Percentiles rank a stretch among this genome's conserved stretches.
Evolutionary conservation across 2,329 filamentous ascomycete genomes (phyloP).

Genomic region (Cytospora piceae): DNA sequence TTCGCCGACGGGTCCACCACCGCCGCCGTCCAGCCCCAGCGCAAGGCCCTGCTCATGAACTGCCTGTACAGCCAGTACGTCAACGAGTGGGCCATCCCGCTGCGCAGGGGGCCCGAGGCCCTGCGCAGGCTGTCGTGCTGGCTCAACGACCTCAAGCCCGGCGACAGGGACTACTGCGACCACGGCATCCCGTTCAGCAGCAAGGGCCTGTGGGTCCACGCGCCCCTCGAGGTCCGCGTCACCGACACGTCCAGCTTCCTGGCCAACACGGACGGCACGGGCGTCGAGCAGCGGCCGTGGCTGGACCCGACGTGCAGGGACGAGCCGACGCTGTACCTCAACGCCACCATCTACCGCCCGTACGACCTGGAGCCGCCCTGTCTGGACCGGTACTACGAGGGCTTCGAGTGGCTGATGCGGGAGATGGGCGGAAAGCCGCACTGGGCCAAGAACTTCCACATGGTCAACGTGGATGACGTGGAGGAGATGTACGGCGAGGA

Average conservation of each 20-base stretch:
- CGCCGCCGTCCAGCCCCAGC: constrained; percentile 78
- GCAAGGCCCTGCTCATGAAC: constrained; percentile 87
- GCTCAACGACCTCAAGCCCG: constrained; percentile 67
- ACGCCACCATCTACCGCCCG: constrained; percentile 78
- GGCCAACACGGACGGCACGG: constrained; percentile 37
- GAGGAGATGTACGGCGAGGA: constrained; percentile 64
- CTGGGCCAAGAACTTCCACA: constrained; percentile 80
- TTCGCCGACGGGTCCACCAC: constrained; percentile 72
- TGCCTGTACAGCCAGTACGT: constrained; percentile 98
- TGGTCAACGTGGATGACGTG: constrained; percentile 56
- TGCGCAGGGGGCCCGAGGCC: constrained; percentile 84
- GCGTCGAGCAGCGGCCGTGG: constrained; percentile 35
- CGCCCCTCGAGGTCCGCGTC: constrained; percentile 77
- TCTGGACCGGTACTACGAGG: constrained; percentile 71
- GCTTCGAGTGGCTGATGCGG: constrained; percentile 82
- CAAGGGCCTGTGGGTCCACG: constrained; percentile 73
- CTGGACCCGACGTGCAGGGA: constrained; percentile 66
- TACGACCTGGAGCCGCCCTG: constrained; percentile 73
- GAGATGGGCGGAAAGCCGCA: constrained; percentile 75
- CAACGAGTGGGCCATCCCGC: constrained; percentile 95
- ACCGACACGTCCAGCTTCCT: constrained; percentile 57
- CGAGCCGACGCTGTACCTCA: constrained; percentile 73
- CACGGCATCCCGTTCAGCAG: constrained; percentile 71
- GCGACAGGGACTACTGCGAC: constrained; percentile 60
- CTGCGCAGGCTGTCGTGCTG: constrained; percentile 82